phyloP scores from a whole-genome alignment of 257 asterid genomes.

The Nicotiana undulata region DNA sequence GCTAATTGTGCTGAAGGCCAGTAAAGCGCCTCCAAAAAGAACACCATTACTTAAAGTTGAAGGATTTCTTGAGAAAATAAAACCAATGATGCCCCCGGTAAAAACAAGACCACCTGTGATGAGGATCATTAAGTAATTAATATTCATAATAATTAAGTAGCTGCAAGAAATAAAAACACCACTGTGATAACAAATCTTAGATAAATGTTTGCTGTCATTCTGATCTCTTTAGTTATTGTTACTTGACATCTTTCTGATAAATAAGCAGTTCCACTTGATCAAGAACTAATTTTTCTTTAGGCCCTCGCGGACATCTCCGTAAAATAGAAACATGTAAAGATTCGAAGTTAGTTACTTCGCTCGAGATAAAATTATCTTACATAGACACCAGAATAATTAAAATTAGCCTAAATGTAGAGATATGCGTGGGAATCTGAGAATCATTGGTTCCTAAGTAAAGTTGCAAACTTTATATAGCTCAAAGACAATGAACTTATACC shows the following conservation, averaged over 20 bases:
- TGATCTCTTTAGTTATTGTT: background rate
- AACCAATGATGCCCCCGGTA: slow-evolving; percentile 66
- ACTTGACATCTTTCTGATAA: background rate
- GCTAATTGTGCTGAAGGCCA: slow-evolving; percentile 76
- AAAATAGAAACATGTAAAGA: background rate
- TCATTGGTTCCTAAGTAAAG: background rate
- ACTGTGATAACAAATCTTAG: background rate
- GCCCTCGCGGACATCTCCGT: background rate
- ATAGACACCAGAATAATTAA: background rate
- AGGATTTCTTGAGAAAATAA: slow-evolving; percentile 60
- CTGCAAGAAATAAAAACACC: background rate
- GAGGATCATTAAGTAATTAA: slow-evolving; percentile 9
- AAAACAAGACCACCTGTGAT: slow-evolving; percentile 71
- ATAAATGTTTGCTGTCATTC: background rate
- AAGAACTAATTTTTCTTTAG: background rate
- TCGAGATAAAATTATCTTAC: background rate
- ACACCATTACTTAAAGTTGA: slow-evolving; percentile 50
- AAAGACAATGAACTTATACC: background rate
- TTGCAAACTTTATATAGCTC: background rate
- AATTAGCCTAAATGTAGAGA: background rate
- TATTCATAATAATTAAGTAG: background rate
- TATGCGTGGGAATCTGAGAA: no score
- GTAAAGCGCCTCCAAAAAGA: slow-evolving; percentile 73
- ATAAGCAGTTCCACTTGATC: background rate
- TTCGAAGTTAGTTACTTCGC: background rate